Percentiles rank a stretch among this genome's conserved stretches.
Conservation (phyloP, 2,329 filamentous ascomycete genomes). For the Thelonectria rubi region DNA sequence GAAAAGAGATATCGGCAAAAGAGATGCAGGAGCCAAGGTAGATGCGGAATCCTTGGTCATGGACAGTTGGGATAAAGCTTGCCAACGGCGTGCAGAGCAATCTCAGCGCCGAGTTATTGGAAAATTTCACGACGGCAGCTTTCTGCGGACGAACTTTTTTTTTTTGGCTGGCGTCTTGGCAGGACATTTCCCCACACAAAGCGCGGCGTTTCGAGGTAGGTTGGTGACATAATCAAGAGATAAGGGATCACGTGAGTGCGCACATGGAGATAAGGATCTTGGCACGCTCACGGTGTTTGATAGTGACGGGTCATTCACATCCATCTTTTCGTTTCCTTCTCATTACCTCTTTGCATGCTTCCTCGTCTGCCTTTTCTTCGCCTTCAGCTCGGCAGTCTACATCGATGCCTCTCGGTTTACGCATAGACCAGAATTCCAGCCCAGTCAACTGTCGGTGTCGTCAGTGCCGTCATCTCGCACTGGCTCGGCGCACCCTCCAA, state of each 20-base stretch:
- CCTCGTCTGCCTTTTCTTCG: too few relatives aligned
- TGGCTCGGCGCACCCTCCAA: too few relatives aligned
- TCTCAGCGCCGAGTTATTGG: slow-evolving; percentile 39
- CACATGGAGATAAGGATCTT: slow-evolving; percentile 33
- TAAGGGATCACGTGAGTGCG: slow-evolving; percentile 28
- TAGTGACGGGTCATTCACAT: slow-evolving; percentile 25
- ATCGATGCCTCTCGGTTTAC: too few relatives aligned
- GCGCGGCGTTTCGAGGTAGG: slow-evolving; percentile 2
- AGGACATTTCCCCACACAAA: slow-evolving; percentile 33
- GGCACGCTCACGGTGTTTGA: too few relatives aligned
- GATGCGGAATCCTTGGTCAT: not conserved
- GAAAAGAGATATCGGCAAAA: not conserved
- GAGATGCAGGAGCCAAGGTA: not conserved
- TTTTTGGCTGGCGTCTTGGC: slow-evolving; percentile 41
- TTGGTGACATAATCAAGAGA: slow-evolving; percentile 37
- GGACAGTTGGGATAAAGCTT: slow-evolving; percentile 3
- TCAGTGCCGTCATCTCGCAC: too few relatives aligned
- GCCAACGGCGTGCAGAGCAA: slow-evolving; percentile 30
- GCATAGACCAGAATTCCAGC: too few relatives aligned
- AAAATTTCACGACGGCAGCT: slow-evolving; percentile 48
- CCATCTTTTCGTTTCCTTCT: not conserved
- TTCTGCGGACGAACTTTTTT: slow-evolving; percentile 48
- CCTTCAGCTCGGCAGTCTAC: too few relatives aligned
- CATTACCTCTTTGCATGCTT: too few relatives aligned
- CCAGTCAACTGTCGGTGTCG: too few relatives aligned